Evolutionary conservation across 2,329 filamentous ascomycete species (phyloP).

Genomic region (Aspergillus novofumigatus): DNA sequence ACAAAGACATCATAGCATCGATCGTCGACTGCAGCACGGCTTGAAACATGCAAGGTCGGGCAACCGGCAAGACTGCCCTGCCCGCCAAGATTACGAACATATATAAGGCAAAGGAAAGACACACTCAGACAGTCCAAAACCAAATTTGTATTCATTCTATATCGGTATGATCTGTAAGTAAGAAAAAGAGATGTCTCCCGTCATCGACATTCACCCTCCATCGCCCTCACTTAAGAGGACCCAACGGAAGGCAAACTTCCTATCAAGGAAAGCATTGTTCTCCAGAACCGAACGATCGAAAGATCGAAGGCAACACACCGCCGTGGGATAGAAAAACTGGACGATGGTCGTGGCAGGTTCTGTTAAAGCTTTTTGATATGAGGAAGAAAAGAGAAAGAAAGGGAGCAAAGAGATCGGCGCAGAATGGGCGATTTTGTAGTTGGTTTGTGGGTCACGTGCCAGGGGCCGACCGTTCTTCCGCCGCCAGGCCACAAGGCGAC

Average conservation of each 20-base stretch:
- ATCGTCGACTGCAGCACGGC: too few relatives aligned
- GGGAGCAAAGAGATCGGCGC: slow-evolving; percentile 10
- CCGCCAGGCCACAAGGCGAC: slow-evolving; percentile 8
- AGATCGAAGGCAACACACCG: slow-evolving; percentile 65
- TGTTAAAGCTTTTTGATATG: slow-evolving; percentile 56
- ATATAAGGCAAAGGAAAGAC: slow-evolving; percentile 5
- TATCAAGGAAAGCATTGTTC: slow-evolving; percentile 58
- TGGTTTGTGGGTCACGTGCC: slow-evolving; percentile 26
- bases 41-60: too few relatives aligned
- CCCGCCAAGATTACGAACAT: neutral
- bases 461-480: slow-evolving; percentile 20
- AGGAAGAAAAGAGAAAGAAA: slow-evolving; percentile 42
- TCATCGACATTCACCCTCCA: slow-evolving; percentile 68
- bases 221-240: slow-evolving; percentile 69
- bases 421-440: slow-evolving; percentile 23
- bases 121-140: neutral
- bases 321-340: slow-evolving; percentile 48
- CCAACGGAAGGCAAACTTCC: slow-evolving; percentile 67
- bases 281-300: slow-evolving; percentile 59
- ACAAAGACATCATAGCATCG: too few relatives aligned
- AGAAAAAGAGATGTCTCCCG: slow-evolving; percentile 49
- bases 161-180: neutral
- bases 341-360: slow-evolving; percentile 68
- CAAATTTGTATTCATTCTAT: neutral
- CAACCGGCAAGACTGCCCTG: too few relatives aligned